Percentiles rank a stretch among this genome's conserved stretches.
These are phyloP conservation scores for Podospora bellae-mahoneyi DNA, from an alignment of 495 filamentous ascomycete species.

Conservation along the genomic window DNA sequence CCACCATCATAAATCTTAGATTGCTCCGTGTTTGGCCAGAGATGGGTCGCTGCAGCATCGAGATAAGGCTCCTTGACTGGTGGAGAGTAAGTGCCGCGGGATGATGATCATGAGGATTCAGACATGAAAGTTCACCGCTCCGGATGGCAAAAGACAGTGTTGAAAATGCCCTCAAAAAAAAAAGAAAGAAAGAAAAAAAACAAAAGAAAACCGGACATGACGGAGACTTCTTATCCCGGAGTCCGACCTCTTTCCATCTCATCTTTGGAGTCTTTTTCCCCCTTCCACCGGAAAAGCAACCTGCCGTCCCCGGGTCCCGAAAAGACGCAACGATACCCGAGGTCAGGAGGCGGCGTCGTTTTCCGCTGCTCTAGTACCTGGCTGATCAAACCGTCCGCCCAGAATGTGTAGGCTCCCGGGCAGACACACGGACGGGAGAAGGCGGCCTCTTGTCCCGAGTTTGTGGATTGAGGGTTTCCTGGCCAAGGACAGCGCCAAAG, in stretches of 20 bases:
- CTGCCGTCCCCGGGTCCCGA: background rate
- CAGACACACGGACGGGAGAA: background rate
- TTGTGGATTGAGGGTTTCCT: background rate
- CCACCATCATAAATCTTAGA: conserved; percentile 4
- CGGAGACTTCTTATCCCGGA: background rate
- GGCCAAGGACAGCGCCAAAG: background rate
- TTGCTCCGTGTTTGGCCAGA: conserved; percentile 5
- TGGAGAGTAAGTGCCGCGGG: background rate
- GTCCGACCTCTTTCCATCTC: background rate
- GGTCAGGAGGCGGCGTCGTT: background rate
- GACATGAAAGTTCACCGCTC: background rate
- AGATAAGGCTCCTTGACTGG: conserved; percentile 24
- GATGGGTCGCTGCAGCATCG: conserved; percentile 27
- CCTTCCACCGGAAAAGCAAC: background rate
- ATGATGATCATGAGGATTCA: too few species aligned
- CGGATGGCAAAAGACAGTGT: too few species aligned
- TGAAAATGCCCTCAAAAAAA: too few species aligned
- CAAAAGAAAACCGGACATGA: background rate
- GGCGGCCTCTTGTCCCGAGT: background rate
- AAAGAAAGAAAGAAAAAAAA: too few species aligned
- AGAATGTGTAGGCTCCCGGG: background rate
- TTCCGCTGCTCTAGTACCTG: background rate
- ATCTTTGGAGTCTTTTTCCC: background rate
- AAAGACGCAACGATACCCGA: background rate
- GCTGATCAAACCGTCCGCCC: background rate